A percentile compares a stretch with the other conserved stretches of the same genome.
Evolutionary conservation across 2,329 filamentous ascomycete genomes (phyloP).

Genomic region (Lachnellula cervina): DNA sequence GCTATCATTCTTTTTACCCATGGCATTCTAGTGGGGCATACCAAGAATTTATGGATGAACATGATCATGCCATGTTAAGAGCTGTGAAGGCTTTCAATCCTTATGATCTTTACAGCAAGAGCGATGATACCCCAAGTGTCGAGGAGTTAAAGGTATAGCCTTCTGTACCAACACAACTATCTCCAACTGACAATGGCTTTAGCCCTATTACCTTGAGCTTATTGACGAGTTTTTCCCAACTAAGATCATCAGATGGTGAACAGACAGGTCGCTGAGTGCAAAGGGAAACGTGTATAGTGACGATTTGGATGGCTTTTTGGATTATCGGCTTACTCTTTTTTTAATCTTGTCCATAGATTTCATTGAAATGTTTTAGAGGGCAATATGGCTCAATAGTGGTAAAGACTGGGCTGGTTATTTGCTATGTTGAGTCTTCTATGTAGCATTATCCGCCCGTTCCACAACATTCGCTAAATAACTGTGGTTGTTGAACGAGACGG

Average conservation of each 20-base stretch:
- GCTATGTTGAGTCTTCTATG: no score
- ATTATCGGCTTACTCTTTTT: no score
- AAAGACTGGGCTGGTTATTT: no score
- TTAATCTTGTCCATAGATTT: not conserved
- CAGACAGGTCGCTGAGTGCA: not conserved
- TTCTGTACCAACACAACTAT: not conserved
- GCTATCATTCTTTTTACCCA: constrained; percentile 89
- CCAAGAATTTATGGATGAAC: constrained; percentile 73
- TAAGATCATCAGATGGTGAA: constrained; percentile 63
- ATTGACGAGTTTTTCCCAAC: constrained; percentile 71
- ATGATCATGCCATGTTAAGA: constrained; percentile 73
- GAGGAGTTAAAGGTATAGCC: constrained; percentile 67
- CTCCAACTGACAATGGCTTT: constrained; percentile 6
- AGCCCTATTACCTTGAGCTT: constrained; percentile 69
- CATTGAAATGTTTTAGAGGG: not conserved
- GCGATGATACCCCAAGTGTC: constrained; percentile 69
- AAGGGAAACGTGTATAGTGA: not conserved
- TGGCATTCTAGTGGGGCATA: constrained; percentile 85
- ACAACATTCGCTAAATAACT: no score
- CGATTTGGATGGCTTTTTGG: no score
- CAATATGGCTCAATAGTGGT: no score
- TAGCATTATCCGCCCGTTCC: no score
- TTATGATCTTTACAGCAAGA: constrained; percentile 90
- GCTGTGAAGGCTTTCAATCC: constrained; percentile 86
- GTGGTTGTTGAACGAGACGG: no score